Evolutionary conservation across 139 green algal species (phyloP).

Genomic region (Ulvella scutata): DNA sequence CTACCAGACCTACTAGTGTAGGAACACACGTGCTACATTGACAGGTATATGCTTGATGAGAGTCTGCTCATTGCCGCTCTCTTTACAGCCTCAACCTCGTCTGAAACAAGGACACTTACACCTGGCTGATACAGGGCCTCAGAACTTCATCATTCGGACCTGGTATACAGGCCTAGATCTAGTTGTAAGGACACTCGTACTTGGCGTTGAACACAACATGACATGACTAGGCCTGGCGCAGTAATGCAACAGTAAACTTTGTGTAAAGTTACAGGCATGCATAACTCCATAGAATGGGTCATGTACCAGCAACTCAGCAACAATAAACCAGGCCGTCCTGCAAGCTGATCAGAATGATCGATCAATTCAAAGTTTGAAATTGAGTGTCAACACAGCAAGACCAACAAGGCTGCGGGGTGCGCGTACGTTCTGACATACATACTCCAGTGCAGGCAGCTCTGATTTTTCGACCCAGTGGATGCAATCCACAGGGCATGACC

Average conservation of each 20-base stretch:
- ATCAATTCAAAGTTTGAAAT: neutral
- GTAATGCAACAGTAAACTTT: neutral
- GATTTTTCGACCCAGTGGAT: slow-evolving; percentile 72
- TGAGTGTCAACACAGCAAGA: neutral
- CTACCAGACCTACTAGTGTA: too few species aligned
- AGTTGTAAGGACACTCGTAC: neutral
- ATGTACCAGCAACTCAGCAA: neutral
- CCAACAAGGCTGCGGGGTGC: neutral
- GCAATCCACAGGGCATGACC: slow-evolving; percentile 70
- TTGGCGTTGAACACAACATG: neutral
- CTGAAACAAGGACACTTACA: too few species aligned
- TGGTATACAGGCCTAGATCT: too few species aligned
- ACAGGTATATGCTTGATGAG: too few species aligned
- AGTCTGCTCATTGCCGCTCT: too few species aligned
- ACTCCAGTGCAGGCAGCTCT: slow-evolving; percentile 61
- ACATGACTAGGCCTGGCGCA: neutral
- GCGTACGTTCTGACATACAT: slow-evolving; percentile 46
- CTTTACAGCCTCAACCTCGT: too few species aligned
- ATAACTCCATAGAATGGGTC: too few species aligned
- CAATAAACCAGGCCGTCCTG: neutral
- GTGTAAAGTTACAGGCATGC: neutral
- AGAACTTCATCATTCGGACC: too few species aligned
- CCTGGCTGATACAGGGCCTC: too few species aligned
- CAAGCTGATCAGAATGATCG: neutral
- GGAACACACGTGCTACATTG: too few species aligned